Conservation (phyloP, 2,329 filamentous ascomycete species). For the Monilinia vaccinii-corymbosi region DNA sequence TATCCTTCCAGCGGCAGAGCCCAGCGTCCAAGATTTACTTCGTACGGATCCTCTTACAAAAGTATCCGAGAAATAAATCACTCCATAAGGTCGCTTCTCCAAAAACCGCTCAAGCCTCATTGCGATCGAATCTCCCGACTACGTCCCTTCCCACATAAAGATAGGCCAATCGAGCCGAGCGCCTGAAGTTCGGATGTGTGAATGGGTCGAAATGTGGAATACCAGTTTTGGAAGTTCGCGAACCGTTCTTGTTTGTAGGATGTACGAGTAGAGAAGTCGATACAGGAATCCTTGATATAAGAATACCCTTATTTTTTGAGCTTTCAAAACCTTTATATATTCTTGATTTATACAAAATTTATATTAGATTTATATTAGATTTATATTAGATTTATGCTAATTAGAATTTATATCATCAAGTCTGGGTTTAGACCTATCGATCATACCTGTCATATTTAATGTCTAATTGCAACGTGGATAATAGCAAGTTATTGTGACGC, state of each 20-base stretch:
- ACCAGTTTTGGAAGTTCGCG: background rate
- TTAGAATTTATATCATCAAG: too few species aligned
- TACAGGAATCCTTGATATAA: too few species aligned
- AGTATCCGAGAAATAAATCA: background rate
- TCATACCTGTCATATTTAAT: too few species aligned
- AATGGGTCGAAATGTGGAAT: constrained; percentile 12
- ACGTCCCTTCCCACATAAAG: constrained; percentile 9
- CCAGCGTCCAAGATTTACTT: background rate
- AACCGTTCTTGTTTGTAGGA: too few species aligned
- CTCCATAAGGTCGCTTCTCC: background rate
- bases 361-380: too few species aligned
- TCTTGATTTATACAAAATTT: too few species aligned
- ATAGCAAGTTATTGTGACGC: too few species aligned
- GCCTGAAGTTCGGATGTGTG: constrained; percentile 2
- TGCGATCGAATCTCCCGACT: background rate
- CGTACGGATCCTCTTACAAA: background rate
- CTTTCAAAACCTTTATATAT: too few species aligned
- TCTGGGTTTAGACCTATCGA: too few species aligned
- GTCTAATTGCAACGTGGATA: background rate
- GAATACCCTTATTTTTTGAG: too few species aligned
- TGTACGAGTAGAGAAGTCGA: too few species aligned
- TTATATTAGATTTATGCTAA: too few species aligned
- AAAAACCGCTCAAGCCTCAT: background rate
- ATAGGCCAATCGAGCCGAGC: constrained; percentile 10
- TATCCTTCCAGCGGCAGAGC: background rate